Conservation (phyloP, 2,329 filamentous ascomycete genomes). For the Pseudogymnoascus sp. region DNA sequence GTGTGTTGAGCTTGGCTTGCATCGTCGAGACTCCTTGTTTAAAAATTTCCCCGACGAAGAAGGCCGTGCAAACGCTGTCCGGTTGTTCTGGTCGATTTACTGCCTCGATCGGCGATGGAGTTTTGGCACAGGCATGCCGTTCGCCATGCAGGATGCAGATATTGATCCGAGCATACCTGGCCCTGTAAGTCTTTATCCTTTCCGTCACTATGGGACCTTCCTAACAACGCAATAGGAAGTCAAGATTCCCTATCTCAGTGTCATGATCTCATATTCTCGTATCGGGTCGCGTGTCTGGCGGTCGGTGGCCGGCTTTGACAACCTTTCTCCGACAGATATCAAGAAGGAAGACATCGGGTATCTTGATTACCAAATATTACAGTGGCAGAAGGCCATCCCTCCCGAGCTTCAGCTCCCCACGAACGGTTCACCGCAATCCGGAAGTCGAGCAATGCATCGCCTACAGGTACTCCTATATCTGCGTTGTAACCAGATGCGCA, state of each 20-base stretch:
- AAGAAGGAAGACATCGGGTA: slow-evolving; percentile 69
- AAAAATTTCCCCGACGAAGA: slow-evolving; percentile 59
- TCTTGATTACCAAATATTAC: slow-evolving; percentile 74
- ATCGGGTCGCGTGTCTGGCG: slow-evolving; percentile 84
- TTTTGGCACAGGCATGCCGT: slow-evolving; percentile 82
- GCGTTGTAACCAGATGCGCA: slow-evolving; percentile 82
- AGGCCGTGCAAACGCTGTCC: slow-evolving; percentile 60
- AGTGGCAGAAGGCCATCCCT: slow-evolving; percentile 76
- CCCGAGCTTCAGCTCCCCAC: slow-evolving; percentile 50
- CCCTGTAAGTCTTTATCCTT: slow-evolving; percentile 51
- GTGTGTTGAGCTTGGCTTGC: slow-evolving; percentile 75
- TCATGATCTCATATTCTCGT: slow-evolving; percentile 78
- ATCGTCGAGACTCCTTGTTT: slow-evolving; percentile 66
- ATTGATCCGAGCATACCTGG: slow-evolving; percentile 73
- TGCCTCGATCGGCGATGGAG: slow-evolving; percentile 82
- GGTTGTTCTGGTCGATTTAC: slow-evolving; percentile 81
- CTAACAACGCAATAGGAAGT: slow-evolving; percentile 16
- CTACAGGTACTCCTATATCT: slow-evolving; percentile 79
- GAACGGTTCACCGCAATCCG: slow-evolving; percentile 37
- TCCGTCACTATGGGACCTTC: slow-evolving; percentile 17
- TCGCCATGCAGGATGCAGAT: slow-evolving; percentile 76
- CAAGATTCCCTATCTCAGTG: slow-evolving; percentile 59
- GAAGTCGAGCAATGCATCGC: slow-evolving; percentile 49
- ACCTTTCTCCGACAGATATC: slow-evolving; percentile 38
- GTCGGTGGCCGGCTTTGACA: slow-evolving; percentile 64